Evolutionary conservation across 2,329 filamentous ascomycete genomes (phyloP), one percentile per base, ranked within the genome.

Genomic region (Aureobasidium lini): DNA sequence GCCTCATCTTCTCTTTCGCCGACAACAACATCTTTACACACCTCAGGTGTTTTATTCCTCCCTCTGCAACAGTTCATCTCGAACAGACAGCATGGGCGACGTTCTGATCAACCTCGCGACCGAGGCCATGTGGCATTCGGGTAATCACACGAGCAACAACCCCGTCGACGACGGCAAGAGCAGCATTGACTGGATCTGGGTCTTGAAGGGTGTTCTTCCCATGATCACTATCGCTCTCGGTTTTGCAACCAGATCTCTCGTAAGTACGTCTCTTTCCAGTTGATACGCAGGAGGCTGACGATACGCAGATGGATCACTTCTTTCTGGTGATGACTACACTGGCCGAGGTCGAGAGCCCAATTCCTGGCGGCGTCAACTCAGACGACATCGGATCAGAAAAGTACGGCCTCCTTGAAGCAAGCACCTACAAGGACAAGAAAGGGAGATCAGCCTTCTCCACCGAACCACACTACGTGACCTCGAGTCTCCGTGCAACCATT

Each of bases 401-500:
- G 39, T 53, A 59, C n/a, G 57, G 57, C 18, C 46, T 59, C 3
- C 57, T 59, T 8, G 39, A 52, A 9, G 39, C 37, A 39, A 39
- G 37, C 29, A 39, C 18, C 34, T 47, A 39, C 42, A 57, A 57
- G 54, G 54, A 47, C 43, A 47, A 47, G 13, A 37, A 42, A 23
- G 23, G 23, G 13, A 37, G 31, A 16, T 9, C 28, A n/a, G 18
- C 36, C 9, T 5, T 13, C 9, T 28, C 34, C 36, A 10, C 8
- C 10, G 40, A 42, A 37, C 15, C 36, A 8, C 29, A 36, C 23
- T 52, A 52, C 32, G 16, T 57, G 10, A 60, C 61, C 32, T 50
- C 43, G 1, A 61, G 61, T 15, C n/a, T 62, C 28, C 56, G 61
- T n/a, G 57, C 43, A 4, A 61, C 61, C 4, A 3, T 61, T 7